Conservation (phyloP, 768 basidiomycete genomes). For the Leccinum incarnatum region DNA sequence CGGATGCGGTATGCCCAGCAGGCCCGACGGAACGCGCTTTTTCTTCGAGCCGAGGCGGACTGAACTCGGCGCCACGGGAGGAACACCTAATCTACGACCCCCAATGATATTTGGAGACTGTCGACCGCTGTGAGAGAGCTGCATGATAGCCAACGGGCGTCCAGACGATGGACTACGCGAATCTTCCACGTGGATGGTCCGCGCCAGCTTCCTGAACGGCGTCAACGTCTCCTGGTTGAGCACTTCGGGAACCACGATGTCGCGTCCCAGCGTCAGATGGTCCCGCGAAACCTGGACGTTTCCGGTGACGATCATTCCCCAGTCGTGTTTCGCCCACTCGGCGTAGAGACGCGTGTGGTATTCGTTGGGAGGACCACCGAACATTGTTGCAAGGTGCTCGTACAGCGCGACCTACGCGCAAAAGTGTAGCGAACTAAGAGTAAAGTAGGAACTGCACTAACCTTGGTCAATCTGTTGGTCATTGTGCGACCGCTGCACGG, state of each 20-base stretch:
- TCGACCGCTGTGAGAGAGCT: slow-evolving; percentile 79
- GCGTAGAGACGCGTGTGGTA: slow-evolving; percentile 65
- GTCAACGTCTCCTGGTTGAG: slow-evolving; percentile 42
- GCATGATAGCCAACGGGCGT: slow-evolving; percentile 61
- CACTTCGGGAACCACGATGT: slow-evolving; percentile 55
- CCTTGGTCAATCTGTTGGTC: slow-evolving; percentile 55
- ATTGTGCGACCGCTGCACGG: slow-evolving; percentile 37
- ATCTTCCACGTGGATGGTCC: slow-evolving; percentile 43
- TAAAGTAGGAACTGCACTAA: slow-evolving; percentile 17
- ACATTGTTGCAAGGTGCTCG: slow-evolving; percentile 68
- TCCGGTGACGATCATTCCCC: slow-evolving; percentile 90
- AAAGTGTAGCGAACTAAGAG: background rate
- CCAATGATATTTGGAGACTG: slow-evolving; percentile 76
- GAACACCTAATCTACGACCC: slow-evolving; percentile 56
- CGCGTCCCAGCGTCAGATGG: slow-evolving; percentile 72
- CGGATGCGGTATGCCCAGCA: slow-evolving; percentile 15
- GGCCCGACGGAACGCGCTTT: slow-evolving; percentile 8
- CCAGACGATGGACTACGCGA: slow-evolving; percentile 6
- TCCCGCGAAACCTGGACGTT: slow-evolving; percentile 66
- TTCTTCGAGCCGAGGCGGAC: slow-evolving; percentile 42
- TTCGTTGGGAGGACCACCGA: slow-evolving; percentile 70
- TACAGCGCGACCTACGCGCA: slow-evolving; percentile 77
- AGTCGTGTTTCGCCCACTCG: slow-evolving; percentile 69
- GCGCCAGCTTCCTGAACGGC: slow-evolving; percentile 52
- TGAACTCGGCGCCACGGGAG: slow-evolving; percentile 72